phyloP scores from a whole-genome alignment of 805 yeast species.

The Pichia exigua region DNA sequence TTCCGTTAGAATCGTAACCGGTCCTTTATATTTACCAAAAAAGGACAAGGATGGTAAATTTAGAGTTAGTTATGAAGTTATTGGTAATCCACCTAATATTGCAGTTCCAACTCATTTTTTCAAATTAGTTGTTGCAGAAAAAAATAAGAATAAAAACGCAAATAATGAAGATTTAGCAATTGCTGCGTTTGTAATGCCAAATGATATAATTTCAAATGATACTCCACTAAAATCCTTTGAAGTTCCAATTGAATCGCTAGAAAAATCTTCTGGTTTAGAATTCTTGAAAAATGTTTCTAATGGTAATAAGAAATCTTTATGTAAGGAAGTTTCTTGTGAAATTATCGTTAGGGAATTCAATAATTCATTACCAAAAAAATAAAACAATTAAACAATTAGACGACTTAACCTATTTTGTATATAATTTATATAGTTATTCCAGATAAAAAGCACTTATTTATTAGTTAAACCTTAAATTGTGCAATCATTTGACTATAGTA shows the following conservation, averaged over 20 bases:
- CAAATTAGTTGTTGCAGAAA: constrained; percentile 83
- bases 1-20: constrained; percentile 82
- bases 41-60: constrained; percentile 70
- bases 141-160: constrained; percentile 28
- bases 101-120: constrained; percentile 98
- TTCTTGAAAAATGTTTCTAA: constrained; percentile 64
- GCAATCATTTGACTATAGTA: too few species aligned
- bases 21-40: constrained; percentile 86
- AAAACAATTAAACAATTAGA: background rate
- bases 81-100: constrained; percentile 92
- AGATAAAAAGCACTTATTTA: background rate
- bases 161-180: constrained; percentile 49
- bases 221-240: constrained; percentile 68
- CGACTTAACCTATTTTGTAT: background rate
- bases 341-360: constrained; percentile 76
- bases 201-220: constrained; percentile 65
- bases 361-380: constrained; percentile 30
- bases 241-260: constrained; percentile 86
- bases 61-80: constrained; percentile 80
- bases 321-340: constrained; percentile 73
- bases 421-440: background rate
- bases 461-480: background rate
- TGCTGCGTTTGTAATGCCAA: constrained; percentile 92
- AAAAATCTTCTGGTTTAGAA: constrained; percentile 78
- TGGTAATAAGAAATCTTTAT: constrained; percentile 51